Evolutionary conservation across 352 stramenopile species (phyloP), one percentile per base, ranked within the genome.

Genomic region (Nothophytophthora sp.): DNA sequence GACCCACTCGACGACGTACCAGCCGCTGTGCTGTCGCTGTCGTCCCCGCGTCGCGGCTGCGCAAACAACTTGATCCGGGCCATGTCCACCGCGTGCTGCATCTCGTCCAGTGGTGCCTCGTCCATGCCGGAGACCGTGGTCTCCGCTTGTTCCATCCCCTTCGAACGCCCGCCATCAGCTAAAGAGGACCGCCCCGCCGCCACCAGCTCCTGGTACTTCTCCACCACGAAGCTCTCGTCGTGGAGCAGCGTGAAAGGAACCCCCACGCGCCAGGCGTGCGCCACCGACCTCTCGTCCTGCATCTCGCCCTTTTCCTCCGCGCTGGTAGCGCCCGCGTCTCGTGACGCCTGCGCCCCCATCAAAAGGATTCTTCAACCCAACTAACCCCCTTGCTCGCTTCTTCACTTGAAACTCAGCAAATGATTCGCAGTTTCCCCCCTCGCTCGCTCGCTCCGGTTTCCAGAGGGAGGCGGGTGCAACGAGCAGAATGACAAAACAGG

Each of bases 181-280:
- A 33, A 22, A 10, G 47, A 35, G 20, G 15, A 22, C 27, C 16
- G 36, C 11, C 39, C 55, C 4, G 48, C 44, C 22, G 52, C 32
- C 33, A 66, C 18, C 1, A 76, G 48, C 34, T 90, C 79, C 43
- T 88, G 69, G 27, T 73, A 85, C 35, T 87, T 87, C 39, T 90
- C 79, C 19, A 60, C 44, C 23, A 88, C 79, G 41, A 88, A 90
- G 36, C 64, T 54, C 30, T 90, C 72, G 57, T 90, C 76, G 45
- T 86, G 70, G 23, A 90, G 65, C 63, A 87, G 66, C 48, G 76
- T 87, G 63, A 90, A 90, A 1, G 75, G 76, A 24, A 71, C 62
- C 22, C 79, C 74, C 18, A 82, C 72, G 20, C 66, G 70, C 73
- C 73, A 85, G 11, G 61, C 60, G 12, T 57, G 73, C 40, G 58